Evolutionary conservation across 2,329 filamentous ascomycete genomes (phyloP).

Genomic region (Talaromyces atroroseus): DNA sequence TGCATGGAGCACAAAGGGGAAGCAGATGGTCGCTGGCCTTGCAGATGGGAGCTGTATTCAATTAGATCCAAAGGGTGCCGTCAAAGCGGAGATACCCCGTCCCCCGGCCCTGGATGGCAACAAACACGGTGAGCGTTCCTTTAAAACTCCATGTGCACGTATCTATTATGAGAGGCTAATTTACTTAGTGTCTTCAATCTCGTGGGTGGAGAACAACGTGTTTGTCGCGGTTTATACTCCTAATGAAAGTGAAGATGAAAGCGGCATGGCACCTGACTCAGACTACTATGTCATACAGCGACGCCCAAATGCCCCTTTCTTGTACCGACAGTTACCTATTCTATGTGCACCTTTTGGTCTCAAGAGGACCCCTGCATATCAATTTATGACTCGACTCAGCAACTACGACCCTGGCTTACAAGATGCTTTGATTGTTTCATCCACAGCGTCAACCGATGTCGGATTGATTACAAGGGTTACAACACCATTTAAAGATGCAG

Average conservation of each 20-base stretch:
- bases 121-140: conserved; percentile 58
- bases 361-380: conserved; percentile 63
- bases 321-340: conserved; percentile 68
- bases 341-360: conserved; percentile 68
- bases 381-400: conserved; percentile 70
- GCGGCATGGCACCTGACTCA: conserved; percentile 53
- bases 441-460: conserved; percentile 73
- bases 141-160: neutral
- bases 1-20: conserved; percentile 89
- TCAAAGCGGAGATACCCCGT: conserved; percentile 72
- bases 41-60: conserved; percentile 74
- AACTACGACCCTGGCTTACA: conserved; percentile 75
- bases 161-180: neutral
- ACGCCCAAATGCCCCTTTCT: conserved; percentile 56
- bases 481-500: conserved; percentile 56
- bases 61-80: conserved; percentile 73
- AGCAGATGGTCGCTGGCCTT: conserved; percentile 83
- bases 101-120: conserved; percentile 61
- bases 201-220: conserved; percentile 82
- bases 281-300: conserved; percentile 76
- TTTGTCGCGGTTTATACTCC: conserved; percentile 76
- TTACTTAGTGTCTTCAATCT: conserved; percentile 63
- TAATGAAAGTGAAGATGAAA: conserved; percentile 49
- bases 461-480: conserved; percentile 72
- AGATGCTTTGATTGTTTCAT: conserved; percentile 76